Base-by-base conservation (phyloP, 805 yeast genomes). In the Pichia exigua region DNA sequence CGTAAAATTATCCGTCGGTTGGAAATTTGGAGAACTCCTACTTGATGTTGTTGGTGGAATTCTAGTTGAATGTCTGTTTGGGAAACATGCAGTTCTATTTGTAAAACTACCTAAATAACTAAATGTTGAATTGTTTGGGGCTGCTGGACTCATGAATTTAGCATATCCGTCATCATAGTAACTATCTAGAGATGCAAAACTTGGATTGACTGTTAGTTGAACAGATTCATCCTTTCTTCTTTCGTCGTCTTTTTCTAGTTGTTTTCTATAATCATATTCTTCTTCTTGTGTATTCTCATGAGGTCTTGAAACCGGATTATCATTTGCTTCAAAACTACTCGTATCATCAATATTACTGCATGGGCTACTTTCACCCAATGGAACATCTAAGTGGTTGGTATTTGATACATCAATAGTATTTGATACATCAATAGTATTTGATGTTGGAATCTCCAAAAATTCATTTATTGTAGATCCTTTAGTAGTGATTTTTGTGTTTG, bases 131-230 rank as follows among this genome's bases (percentile, higher is more conserved):
- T 24, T 38, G 18, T 20, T 21, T 18, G 32, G 13, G 8, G 35
- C 22, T 12, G 52, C 22, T 1, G 49, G 49, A 13, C 43, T 42
- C 43, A 56, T 40, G 32, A 53, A 56, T n/a, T 47, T 53, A 8
- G 52, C 46, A 24, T 55, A 53, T 2, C 60, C 54, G 42, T 61
- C 64, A 45, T 62, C 72, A 61, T 83, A 82, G 53, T 78, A 75
- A 62, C 90, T 81, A 60, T 83, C 90, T 61, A 86, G 68, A 0
- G 91, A 85, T 1, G 92, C 92, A 71, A 84, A 85, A 55, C 90
- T 83, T 42, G 86, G 87, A 54, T 80, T 83, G 17, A 83, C 56
- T 2, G 55, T 43, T 21, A 50, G 28, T 12, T 56, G 47, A 2
- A 48, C 57, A 12, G 55, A 49, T 24, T 54, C 51, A 13, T 38